Evolutionary conservation across 208 protist genomes (phyloP).

Genomic region (Acanthamoeba lenticulata): DNA sequence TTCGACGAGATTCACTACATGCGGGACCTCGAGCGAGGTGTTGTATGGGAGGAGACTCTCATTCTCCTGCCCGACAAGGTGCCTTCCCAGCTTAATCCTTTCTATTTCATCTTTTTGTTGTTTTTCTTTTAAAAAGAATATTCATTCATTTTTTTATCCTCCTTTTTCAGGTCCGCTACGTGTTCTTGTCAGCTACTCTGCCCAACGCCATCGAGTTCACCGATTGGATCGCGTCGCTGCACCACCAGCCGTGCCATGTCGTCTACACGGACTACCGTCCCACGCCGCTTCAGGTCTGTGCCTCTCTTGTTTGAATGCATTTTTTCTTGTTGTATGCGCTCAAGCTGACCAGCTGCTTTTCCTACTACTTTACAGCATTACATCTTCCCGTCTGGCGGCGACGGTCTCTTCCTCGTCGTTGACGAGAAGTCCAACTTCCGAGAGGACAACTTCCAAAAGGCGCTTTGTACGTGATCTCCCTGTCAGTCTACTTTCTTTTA

Average conservation of each 20-base stretch:
- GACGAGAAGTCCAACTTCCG: constrained; percentile 92
- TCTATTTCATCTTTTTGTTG: too few relatives aligned
- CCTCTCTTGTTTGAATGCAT: neutral
- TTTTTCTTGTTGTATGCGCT: neutral
- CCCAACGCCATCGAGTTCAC: constrained; percentile 99
- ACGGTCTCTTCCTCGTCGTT: constrained; percentile 97
- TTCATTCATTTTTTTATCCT: neutral
- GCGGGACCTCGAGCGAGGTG: constrained; percentile 98
- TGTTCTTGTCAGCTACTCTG: constrained; percentile 99
- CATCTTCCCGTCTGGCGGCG: constrained; percentile 96
- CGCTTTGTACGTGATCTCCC: constrained; percentile 80
- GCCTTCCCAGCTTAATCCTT: neutral
- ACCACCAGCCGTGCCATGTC: constrained; percentile 98
- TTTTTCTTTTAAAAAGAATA: neutral
- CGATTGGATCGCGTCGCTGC: constrained; percentile 98
- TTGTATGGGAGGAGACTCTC: constrained; percentile 99
- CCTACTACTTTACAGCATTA: constrained; percentile 93
- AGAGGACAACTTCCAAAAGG: constrained; percentile 97
- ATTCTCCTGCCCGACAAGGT: constrained; percentile 96
- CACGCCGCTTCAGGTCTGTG: constrained; percentile 92
- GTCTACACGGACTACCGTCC: constrained; percentile 99
- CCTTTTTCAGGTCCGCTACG: constrained; percentile 93
- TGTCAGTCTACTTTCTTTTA: neutral
- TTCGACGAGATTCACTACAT: constrained; percentile 99
- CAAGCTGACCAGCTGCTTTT: too few relatives aligned